A percentile compares a stretch with the other conserved stretches of the same genome.
These are phyloP conservation scores for Mycena albidolilacea DNA, from an alignment of 768 basidiomycete species.

Conservation along the genomic window DNA sequence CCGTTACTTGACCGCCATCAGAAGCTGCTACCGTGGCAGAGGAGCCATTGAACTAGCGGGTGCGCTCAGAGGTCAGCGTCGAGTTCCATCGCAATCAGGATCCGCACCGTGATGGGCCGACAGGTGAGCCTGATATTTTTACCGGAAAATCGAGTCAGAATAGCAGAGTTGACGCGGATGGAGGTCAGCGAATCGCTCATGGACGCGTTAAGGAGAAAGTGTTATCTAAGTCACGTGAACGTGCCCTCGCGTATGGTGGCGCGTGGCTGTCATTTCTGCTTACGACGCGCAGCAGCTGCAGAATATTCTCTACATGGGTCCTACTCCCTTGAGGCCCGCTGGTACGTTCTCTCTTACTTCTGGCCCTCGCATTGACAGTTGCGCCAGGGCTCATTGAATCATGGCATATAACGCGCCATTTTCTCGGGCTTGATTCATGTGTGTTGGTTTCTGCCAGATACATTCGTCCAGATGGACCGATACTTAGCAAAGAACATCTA, in stretches of 20 bases:
- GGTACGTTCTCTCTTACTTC: not conserved
- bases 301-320: not conserved
- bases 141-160: slow-evolving; percentile 65
- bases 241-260: not conserved
- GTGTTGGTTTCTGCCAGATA: slow-evolving; percentile 53
- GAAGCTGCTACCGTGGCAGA: slow-evolving; percentile 72
- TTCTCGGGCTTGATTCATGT: slow-evolving; percentile 52
- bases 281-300: too few relatives aligned
- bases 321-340: slow-evolving; percentile 1
- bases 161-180: slow-evolving; percentile 75
- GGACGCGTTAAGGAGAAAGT: not conserved
- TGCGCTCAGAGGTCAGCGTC: slow-evolving; percentile 5
- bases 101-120: slow-evolving; percentile 69
- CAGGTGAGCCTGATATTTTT: slow-evolving; percentile 74
- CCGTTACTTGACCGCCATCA: slow-evolving; percentile 75
- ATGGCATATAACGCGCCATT: slow-evolving; percentile 51
- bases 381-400: slow-evolving; percentile 52
- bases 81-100: not conserved
- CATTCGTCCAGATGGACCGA: slow-evolving; percentile 25
- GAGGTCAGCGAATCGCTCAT: slow-evolving; percentile 43
- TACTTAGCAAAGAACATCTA: slow-evolving; percentile 44
- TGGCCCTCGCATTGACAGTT: not conserved
- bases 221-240: not conserved
- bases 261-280: too few relatives aligned
- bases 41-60: slow-evolving; percentile 57